These are phyloP conservation scores for Ganoderma multipileum DNA, from an alignment of 1,284 basidiomycete species.

Conservation along the genomic window DNA sequence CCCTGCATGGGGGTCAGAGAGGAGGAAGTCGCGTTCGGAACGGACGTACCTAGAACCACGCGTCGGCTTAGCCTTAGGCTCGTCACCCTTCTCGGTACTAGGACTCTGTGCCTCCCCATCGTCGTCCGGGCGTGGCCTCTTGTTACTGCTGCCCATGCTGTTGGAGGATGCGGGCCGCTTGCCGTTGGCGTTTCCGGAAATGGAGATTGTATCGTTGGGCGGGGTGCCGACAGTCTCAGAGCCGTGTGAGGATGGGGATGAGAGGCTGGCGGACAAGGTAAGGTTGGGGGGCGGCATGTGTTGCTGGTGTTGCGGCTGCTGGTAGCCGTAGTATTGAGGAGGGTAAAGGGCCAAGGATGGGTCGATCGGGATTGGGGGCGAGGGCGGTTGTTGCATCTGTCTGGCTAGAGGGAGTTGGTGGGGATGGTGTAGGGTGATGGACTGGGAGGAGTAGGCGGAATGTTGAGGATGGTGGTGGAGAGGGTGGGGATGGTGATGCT, in stretches of 20 bases:
- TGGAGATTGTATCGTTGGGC: constrained; percentile 65
- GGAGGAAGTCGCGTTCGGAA: constrained; percentile 13
- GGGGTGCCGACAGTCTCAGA: constrained; percentile 79
- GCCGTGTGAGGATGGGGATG: constrained; percentile 71
- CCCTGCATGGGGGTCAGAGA: constrained; percentile 52
- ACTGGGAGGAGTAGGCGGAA: constrained; percentile 39
- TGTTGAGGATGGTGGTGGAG: constrained; percentile 22
- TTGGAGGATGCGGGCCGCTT: constrained; percentile 69
- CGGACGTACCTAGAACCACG: constrained; percentile 79
- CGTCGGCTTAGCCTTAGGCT: constrained; percentile 83
- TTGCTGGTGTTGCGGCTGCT: constrained; percentile 46
- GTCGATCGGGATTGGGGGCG: constrained; percentile 68
- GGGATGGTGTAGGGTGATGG: constrained; percentile 36
- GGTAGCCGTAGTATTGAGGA: constrained; percentile 60
- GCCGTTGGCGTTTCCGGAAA: constrained; percentile 59
- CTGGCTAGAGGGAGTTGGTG: constrained; percentile 34
- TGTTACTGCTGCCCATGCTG: constrained; percentile 59
- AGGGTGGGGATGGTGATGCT: constrained; percentile 25
- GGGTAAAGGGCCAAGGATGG: constrained; percentile 69
- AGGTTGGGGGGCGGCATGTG: constrained; percentile 41
- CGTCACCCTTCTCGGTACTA: constrained; percentile 61
- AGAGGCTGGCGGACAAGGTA: constrained; percentile 40
- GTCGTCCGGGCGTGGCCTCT: constrained; percentile 59
- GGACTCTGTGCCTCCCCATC: constrained; percentile 53
- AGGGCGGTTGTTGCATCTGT: constrained; percentile 57